Evolutionary conservation across 495 filamentous ascomycete species (phyloP).

Genomic region (Immersiella caudata): DNA sequence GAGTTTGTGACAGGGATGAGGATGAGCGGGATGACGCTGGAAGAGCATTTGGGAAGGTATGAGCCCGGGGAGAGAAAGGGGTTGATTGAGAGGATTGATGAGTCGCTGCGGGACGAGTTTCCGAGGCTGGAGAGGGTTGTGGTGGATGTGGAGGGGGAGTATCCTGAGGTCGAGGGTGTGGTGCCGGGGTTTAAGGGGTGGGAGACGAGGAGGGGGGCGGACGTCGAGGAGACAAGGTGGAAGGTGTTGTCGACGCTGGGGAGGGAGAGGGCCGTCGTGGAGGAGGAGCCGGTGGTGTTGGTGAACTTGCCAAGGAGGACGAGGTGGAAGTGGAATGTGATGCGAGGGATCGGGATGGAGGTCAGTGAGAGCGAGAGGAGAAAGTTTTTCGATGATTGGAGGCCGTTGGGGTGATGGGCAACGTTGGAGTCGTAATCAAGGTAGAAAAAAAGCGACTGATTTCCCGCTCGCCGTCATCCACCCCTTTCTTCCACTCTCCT

Average conservation of each 20-base stretch:
- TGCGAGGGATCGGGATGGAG: background rate
- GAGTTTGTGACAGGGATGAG: background rate
- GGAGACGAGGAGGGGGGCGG: background rate
- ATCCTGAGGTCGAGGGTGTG: background rate
- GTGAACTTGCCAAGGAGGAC: background rate
- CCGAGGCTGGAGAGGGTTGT: background rate
- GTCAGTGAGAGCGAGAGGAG: background rate
- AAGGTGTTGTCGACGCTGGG: background rate
- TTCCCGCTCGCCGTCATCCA: background rate
- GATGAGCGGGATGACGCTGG: background rate
- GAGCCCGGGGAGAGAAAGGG: background rate
- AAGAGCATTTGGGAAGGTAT: background rate
- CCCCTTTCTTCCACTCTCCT: background rate
- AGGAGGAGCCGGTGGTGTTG: background rate
- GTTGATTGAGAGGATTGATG: background rate
- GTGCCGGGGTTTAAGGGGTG: background rate
- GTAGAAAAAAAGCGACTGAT: no score
- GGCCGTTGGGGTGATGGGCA: background rate
- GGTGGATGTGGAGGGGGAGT: background rate
- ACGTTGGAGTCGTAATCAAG: background rate
- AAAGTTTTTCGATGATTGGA: background rate
- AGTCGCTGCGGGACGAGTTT: background rate
- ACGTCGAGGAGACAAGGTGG: background rate
- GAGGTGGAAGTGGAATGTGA: background rate
- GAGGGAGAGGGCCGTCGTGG: background rate